Base-by-base conservation (phyloP, 2,329 filamentous ascomycete species). In the Berkeleyomyces basicola region DNA sequence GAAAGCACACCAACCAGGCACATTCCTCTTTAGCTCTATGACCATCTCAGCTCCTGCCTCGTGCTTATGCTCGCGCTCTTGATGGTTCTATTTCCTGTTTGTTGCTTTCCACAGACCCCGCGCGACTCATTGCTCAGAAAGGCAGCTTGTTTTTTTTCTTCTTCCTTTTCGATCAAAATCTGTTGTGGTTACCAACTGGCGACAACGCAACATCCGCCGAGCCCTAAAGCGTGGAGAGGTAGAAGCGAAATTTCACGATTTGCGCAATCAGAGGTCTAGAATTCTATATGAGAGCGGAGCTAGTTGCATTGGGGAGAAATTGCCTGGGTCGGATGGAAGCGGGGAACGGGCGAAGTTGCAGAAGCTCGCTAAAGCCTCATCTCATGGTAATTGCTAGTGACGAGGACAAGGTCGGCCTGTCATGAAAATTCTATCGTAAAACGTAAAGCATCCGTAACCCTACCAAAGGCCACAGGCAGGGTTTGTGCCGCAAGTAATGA, bases 161-260 rank as follows among this genome's bases (percentile, higher is more conserved):
- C 11, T 23, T 23, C 23, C 23, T 23, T 23, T 23, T 23, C 23
- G 23, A 23, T 23, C 23, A 23, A 23, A 2, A 23, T 55, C 37
- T 55, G 33, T n/a, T 55, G 51, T 55, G 36, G 51, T 55, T 55
- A 55, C 51, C 31, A n/a, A n/a, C 51, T 7, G 9, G 33, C 36
- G 51, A 55, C 51, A 55, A 37, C 51, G 33, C 51, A 55, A 7
- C 33, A 39, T 55, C 7, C 33, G 36, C 14, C 33, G 51, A 14
- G 31, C 23, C 23, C 5, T 6, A 11, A 37, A 55, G 51, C 51
- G 33, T 37, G 33, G 36, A 55, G 14, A 31, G 7, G 10, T 14
- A 55, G 10, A 55, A 55, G 51, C 51, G 51, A 55, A 11, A 55
- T 55, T 55, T 55, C 51, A 55, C 36, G 51, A 55, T 55, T 55